These are phyloP conservation scores for Lodderomyces orthopsilosis DNA, from an alignment of 1,139 yeast genomes.

Conservation along the genomic window DNA sequence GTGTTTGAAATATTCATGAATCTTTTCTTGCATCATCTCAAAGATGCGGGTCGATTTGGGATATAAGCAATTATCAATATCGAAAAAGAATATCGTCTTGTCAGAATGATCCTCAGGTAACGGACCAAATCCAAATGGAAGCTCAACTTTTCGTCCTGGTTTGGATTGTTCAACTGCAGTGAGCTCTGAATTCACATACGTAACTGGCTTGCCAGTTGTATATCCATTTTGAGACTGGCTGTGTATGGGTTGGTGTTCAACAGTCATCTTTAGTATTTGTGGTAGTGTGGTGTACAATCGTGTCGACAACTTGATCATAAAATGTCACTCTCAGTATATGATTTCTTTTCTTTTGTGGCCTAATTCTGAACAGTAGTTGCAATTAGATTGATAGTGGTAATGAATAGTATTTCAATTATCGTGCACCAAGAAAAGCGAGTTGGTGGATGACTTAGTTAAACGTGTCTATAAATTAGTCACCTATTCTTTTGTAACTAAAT, in stretches of 20 bases:
- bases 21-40: conserved; percentile 83
- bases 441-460: too few species aligned
- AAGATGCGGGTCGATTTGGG: conserved; percentile 71
- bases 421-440: background rate
- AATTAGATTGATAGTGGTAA: background rate
- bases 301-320: conserved; percentile 1
- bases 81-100: conserved; percentile 71
- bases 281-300: background rate
- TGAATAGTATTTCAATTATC: background rate
- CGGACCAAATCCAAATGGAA: conserved; percentile 50
- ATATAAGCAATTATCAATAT: conserved; percentile 89
- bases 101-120: conserved; percentile 26
- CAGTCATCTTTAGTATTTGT: background rate
- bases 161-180: conserved; percentile 13
- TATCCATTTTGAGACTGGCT: background rate
- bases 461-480: too few species aligned
- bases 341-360: background rate
- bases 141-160: conserved; percentile 35
- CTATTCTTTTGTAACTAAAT: background rate
- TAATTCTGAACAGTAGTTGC: background rate
- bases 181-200: conserved; percentile 25
- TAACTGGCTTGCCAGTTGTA: conserved; percentile 9
- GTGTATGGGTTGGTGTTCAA: background rate
- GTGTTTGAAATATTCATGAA: conserved; percentile 74
- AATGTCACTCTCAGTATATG: background rate